Conservation (phyloP, 2,329 filamentous ascomycete genomes). For the Stachybotrys echinatus region DNA sequence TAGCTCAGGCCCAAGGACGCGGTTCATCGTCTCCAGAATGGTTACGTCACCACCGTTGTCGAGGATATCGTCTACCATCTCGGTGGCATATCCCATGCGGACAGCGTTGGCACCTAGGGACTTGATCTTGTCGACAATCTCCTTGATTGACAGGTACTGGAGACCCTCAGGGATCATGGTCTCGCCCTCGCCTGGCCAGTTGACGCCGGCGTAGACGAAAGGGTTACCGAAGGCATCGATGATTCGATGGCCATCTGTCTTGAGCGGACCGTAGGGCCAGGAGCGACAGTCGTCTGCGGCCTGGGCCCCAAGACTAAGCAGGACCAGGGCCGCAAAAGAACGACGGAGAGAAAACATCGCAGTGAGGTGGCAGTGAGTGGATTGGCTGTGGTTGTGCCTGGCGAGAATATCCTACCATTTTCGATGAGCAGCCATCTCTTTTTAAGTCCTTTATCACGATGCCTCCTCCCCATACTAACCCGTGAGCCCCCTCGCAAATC, state of each 20-base stretch:
- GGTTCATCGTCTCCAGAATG: neutral
- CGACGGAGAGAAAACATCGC: too few species aligned
- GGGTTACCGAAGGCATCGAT: neutral
- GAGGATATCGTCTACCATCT: neutral
- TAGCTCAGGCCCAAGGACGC: neutral
- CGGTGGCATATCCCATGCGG: neutral
- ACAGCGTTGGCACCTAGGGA: neutral
- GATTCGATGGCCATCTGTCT: neutral
- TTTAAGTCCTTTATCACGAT: too few species aligned
- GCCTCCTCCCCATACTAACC: too few species aligned
- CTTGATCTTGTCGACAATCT: neutral
- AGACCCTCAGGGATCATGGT: neutral
- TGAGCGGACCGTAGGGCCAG: neutral
- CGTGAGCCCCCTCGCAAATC: too few species aligned
- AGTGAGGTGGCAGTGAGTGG: too few species aligned
- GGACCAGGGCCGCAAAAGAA: too few species aligned
- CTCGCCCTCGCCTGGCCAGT: neutral
- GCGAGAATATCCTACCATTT: too few species aligned
- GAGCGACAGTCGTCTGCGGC: neutral
- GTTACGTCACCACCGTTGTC: neutral
- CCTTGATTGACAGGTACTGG: neutral
- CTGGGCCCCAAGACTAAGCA: too few species aligned
- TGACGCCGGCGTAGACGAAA: neutral
- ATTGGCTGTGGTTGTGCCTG: too few species aligned
- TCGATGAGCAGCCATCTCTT: too few species aligned